Base-by-base conservation (phyloP, 805 yeast species). In the Wickerhamiella musiphila region DNA sequence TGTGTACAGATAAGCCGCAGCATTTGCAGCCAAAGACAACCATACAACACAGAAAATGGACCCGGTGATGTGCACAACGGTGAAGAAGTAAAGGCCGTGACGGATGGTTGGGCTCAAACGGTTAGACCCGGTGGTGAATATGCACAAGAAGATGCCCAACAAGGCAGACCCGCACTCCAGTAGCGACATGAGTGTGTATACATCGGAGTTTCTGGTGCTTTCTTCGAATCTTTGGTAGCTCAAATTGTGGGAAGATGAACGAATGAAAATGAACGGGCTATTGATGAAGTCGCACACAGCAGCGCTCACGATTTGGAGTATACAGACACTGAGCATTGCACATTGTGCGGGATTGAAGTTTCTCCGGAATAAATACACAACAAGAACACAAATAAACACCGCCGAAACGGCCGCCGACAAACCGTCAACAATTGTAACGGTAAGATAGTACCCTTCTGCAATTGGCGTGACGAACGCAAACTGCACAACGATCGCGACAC, bases 301-400 rank as follows among this genome's bases (percentile, higher is more conserved):
- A 4, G 45, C 37, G 12, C 45, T 36, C 11, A 46, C 34, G 23
- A 46, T 20, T 19, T 42, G 40, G 18, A 46, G 38, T n/a, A 40
- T 35, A 4, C 48, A 44, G 7, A 34, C 35, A 18, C 42, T 35
- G 14, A 42, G 25, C 9, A 46, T 28, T 7, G 43, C 20, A 18
- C 46, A 42, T 32, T 45, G 49, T 7, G 47, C 39, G 5, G 45
- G 33, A 49, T 45, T 39, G 28, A 14, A 37, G 24, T 18, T 32
- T 19, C 34, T 36, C 43, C 33, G 43, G 12, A 34, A 43, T 33
- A 34, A 33, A 26, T 19, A 26, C 9, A 36, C 28, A 11, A 32
- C 30, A 11, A 27, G 13, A 5, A 31, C 12, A 2, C 32, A 14
- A 4, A 28, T 20, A 23, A 37, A 43, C 6, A 42, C 23, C n/a